Evolutionary conservation across 176 grass and related monocot genomes (phyloP).

Genomic region (Stipa capillata): DNA sequence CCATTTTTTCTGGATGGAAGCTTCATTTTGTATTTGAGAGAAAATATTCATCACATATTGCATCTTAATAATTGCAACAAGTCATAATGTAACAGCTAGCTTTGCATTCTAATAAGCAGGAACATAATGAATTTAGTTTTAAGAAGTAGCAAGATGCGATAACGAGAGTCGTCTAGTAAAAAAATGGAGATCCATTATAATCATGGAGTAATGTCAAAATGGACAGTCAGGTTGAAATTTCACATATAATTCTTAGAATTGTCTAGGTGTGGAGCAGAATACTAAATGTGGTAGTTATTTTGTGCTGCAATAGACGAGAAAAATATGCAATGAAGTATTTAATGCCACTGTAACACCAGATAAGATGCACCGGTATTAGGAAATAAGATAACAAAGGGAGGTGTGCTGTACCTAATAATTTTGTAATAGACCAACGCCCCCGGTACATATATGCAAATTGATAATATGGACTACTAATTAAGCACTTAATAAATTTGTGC

Average conservation of each 20-base stretch:
- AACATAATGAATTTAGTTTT: too few species aligned
- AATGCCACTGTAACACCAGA: too few species aligned
- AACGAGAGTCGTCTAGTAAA: background rate
- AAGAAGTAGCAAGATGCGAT: background rate
- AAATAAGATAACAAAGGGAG: background rate
- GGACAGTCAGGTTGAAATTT: background rate
- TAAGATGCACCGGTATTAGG: background rate
- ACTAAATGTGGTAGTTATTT: too few species aligned
- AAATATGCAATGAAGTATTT: too few species aligned
- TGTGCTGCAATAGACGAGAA: too few species aligned
- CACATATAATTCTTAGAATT: too few species aligned
- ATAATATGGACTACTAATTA: too few species aligned
- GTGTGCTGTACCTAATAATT: background rate
- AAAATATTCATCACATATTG: background rate
- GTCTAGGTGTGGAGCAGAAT: too few species aligned
- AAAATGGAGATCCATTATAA: background rate
- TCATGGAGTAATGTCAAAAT: background rate
- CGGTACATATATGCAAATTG: too few species aligned
- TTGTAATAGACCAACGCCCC: background rate
- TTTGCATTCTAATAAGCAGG: background rate
- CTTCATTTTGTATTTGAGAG: conserved; percentile 3
- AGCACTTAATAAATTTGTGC: too few species aligned
- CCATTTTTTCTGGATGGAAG: too few species aligned
- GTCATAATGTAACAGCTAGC: background rate
- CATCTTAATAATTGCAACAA: conserved; percentile 1